These are phyloP conservation scores for Trichomonas vaginalis DNA, from an alignment of 208 protist species.

Conservation along the genomic window DNA sequence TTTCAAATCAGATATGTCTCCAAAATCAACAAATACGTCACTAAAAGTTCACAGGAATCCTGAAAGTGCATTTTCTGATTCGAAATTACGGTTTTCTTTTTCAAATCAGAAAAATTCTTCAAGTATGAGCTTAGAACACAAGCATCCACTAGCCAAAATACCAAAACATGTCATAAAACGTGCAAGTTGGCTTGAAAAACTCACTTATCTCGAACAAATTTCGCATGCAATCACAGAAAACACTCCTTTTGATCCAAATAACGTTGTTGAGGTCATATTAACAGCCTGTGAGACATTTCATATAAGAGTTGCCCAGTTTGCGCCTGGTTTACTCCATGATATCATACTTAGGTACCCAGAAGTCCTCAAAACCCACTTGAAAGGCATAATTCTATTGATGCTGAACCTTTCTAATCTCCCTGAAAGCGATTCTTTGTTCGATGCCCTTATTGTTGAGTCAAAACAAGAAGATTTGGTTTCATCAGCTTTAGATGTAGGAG, in stretches of 20 bases:
- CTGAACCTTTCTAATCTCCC: background rate
- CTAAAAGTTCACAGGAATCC: background rate
- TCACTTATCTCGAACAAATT: background rate
- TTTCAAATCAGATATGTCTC: background rate
- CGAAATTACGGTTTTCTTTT: background rate
- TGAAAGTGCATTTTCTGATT: background rate
- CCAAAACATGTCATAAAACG: background rate
- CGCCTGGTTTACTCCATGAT: background rate
- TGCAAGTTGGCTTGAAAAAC: background rate
- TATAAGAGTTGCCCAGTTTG: background rate
- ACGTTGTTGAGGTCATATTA: background rate
- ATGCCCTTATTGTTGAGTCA: background rate
- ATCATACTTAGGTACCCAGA: background rate
- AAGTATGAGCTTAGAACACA: background rate
- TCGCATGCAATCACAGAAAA: background rate
- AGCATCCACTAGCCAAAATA: background rate
- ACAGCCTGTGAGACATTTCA: background rate
- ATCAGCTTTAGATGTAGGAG: background rate
- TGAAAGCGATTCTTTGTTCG: background rate
- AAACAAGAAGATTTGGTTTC: background rate
- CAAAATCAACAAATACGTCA: background rate
- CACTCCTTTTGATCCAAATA: background rate
- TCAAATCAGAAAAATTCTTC: background rate
- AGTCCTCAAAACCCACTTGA: background rate
- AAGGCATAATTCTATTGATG: background rate